Evolutionary conservation across 441 rosid species (phyloP), one percentile per base, ranked within the genome.

Genomic region (Croton setiger): DNA sequence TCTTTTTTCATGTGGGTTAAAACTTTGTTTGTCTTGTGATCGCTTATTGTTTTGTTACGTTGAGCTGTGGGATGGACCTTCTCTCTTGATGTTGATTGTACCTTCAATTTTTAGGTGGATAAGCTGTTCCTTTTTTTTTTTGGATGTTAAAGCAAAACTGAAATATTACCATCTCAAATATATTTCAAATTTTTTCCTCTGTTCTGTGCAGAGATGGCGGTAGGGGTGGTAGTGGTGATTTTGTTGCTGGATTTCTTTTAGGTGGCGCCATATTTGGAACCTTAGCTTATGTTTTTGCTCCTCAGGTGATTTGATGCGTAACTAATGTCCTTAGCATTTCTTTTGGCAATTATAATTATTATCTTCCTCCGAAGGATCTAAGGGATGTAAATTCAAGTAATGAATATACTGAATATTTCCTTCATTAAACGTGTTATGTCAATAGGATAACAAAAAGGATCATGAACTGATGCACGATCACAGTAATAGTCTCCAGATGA

Each of bases 221-320:
- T 64, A 79, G 84, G 57, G 79, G 86, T 17, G 91, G 94, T 61
- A 87, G 91, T 51, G 47, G 83, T 76, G 97, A 91, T 74, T 93
- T 93, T 85, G 70, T 81, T n/a, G 95, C 97, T 64, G 98, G 97
- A 66, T 93, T 93, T 78, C 83, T 91, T 60, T 67, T 93, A 68
- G 97, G 96, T 36, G 97, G 97, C 51, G 97, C 97, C 45, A 58
- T 91, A 43, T 88, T 84, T 72, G 97, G 97, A 72, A 85, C 93
- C n/a, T 72, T 86, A 53, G 95, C 90, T 1, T 93, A 93, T 79
- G 61, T 87, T 69, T 93, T 88, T 82, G 97, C 98, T 60, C 98
- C 98, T 18, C 98, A 93, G 97, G 98, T 93, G 63, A 72, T 72
- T 66, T 31, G 33, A 66, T 62, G 33, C 72, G 60, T 61, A 48